A percentile compares a stretch with the other conserved stretches of the same genome.
These are phyloP conservation scores for Mycena galericulata DNA, from an alignment of 768 basidiomycete species.

Conservation along the genomic window DNA sequence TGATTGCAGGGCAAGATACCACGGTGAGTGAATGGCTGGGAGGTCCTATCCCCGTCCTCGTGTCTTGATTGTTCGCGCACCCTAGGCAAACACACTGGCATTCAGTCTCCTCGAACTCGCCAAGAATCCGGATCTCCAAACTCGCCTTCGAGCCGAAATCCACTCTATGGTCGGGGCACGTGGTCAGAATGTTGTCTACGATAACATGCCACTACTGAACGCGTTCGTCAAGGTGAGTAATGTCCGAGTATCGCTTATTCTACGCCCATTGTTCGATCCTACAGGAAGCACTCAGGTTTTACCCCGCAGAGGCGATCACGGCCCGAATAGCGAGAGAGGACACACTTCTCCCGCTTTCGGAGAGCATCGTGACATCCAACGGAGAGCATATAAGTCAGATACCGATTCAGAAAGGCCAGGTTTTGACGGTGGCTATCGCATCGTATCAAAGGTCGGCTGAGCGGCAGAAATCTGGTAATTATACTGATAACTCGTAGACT, in stretches of 20 bases:
- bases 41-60: not conserved
- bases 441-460: constrained; percentile 18
- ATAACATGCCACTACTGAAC: constrained; percentile 26
- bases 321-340: constrained; percentile 18
- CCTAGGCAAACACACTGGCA: constrained; percentile 13
- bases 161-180: not conserved
- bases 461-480: constrained; percentile 2
- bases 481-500: not conserved
- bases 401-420: constrained; percentile 23
- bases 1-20: constrained; percentile 28
- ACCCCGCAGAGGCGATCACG: not conserved
- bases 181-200: not conserved
- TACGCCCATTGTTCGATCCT: not conserved
- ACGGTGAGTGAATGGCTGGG: not conserved
- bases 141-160: constrained; percentile 16
- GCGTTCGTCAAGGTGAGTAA: constrained; percentile 32
- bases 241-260: not conserved
- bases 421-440: not conserved
- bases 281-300: constrained; percentile 29
- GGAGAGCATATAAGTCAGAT: constrained; percentile 8
- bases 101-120: constrained; percentile 25
- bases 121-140: constrained; percentile 19
- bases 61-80: not conserved
- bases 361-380: not conserved
- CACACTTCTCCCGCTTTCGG: constrained; percentile 6